A percentile compares a stretch with the other conserved stretches of the same genome.
Conservation (phyloP, 2,329 filamentous ascomycete species). For the Colletotrichum gigasporum region DNA sequence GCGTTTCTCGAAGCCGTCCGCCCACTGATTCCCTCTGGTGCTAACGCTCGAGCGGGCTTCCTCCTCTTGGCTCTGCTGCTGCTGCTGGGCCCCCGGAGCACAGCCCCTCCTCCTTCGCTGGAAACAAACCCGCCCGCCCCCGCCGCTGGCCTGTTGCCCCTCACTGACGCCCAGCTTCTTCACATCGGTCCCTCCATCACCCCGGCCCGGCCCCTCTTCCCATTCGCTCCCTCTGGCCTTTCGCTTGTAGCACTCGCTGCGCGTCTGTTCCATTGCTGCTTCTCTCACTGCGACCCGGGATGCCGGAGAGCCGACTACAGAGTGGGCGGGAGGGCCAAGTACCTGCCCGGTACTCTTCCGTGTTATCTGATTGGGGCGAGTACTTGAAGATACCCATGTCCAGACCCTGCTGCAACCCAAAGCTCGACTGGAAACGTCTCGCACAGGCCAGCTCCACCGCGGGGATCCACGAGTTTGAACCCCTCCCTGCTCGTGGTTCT, state of each 20-base stretch:
- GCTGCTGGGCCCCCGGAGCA: slow-evolving; percentile 4
- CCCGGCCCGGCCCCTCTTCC: background rate
- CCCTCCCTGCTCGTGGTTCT: too few relatives aligned
- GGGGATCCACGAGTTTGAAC: slow-evolving; percentile 15
- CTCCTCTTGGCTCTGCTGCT: slow-evolving; percentile 1
- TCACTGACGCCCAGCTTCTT: slow-evolving; percentile 4
- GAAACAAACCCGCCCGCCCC: background rate
- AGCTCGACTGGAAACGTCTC: slow-evolving; percentile 29
- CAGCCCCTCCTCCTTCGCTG: slow-evolving; percentile 22
- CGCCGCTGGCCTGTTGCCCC: slow-evolving; percentile 3
- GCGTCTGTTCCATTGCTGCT: background rate
- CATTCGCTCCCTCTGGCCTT: background rate
- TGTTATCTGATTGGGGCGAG: background rate
- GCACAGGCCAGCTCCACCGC: slow-evolving; percentile 8
- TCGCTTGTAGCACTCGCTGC: background rate
- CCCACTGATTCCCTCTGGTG: background rate
- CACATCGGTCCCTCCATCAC: too few relatives aligned
- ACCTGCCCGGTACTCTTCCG: too few relatives aligned
- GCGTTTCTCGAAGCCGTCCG: slow-evolving; percentile 10
- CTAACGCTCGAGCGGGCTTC: background rate
- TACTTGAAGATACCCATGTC: background rate
- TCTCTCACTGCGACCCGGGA: slow-evolving; percentile 12
- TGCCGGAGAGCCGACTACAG: slow-evolving; percentile 1
- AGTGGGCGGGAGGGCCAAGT: background rate
- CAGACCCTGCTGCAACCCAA: slow-evolving; percentile 2